phyloP scores from a whole-genome alignment of 306 rosid genomes.

The Rosa rugosa region DNA sequence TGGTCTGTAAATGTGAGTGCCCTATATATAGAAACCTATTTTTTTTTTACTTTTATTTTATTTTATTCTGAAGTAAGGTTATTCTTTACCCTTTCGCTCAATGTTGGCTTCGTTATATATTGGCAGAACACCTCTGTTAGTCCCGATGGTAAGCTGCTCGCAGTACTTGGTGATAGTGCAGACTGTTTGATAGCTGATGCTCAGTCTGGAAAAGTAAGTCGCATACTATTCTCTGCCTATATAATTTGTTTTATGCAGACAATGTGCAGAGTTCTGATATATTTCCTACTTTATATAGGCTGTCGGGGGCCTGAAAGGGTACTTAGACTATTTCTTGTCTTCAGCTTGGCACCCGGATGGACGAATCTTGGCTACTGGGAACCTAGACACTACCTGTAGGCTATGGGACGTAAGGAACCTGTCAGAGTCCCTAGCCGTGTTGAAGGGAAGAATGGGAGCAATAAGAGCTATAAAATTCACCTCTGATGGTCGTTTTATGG shows the following conservation, averaged over 20 bases:
- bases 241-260: background rate
- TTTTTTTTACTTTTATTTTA: too few species aligned
- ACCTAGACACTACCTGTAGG: slow-evolving; percentile 94
- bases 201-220: slow-evolving; percentile 63
- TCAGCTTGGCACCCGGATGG: slow-evolving; percentile 99
- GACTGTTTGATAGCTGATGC: slow-evolving; percentile 83
- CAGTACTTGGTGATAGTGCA: slow-evolving; percentile 82
- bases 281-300: slow-evolving; percentile 35
- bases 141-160: slow-evolving; percentile 79
- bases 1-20: slow-evolving; percentile 97
- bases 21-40: background rate
- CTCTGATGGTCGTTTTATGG: slow-evolving; percentile 69
- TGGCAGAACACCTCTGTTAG: slow-evolving; percentile 71
- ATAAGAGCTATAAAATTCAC: slow-evolving; percentile 73
- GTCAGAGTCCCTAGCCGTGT: slow-evolving; percentile 65
- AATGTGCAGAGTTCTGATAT: background rate
- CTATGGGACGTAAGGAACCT: slow-evolving; percentile 93
- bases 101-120: slow-evolving; percentile 5
- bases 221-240: too few species aligned
- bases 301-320: slow-evolving; percentile 68
- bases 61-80: too few species aligned
- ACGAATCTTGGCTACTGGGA: slow-evolving; percentile 81
- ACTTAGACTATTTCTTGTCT: slow-evolving; percentile 82
- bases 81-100: background rate
- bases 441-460: slow-evolving; percentile 95